Base-by-base conservation (phyloP, 345 rosid species). In the Gossypium rotundifolium region DNA sequence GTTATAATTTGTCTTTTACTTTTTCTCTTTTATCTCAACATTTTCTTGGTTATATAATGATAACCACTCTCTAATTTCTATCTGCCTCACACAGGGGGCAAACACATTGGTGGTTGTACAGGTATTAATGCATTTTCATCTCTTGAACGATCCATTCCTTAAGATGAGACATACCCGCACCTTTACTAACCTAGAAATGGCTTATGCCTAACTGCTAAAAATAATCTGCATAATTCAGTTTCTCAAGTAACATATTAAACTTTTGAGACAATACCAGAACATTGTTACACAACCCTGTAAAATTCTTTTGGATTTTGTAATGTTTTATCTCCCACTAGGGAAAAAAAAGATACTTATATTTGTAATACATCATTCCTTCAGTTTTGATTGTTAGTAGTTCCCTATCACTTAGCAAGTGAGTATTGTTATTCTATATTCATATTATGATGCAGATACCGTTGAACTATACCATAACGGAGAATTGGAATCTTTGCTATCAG, bases 51-150 rank as follows among this genome's bases (percentile, higher is more conserved):
- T 48, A 11, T 46, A 45, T 62, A 62, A 48, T 61, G 75, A 73
- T 27, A 49, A 62, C 66, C 42, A 73, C 25, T 60, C 18, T 73
- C 45, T 46, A 11, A 46, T 45, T n/a, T 65, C 12, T 22, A 54
- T 66, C 72, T 66, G 25, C 40, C 22, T 65, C 29, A 0, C 23
- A 14, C 91, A 95, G 99, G 99, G 49, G 97, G 96, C 46, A 87
- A 90, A 74, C 99, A 93, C 81, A 83, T 95, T 20, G 98, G 99
- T 17, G 98, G 99, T 70, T 95, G 96, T 82, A 82, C 98, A 88
- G 99, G 99, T 93, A 87, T 71, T 54, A 11, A 54, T 62, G 16
- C 27, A 42, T 55, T 65, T 59, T 58, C 65, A 18, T 54, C 18
- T 64, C 52, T 20, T 65, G 25, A 16, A 42, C 33, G 3, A 29